Percentiles rank a stretch among this genome's conserved stretches.
Conservation (phyloP, 2,329 filamentous ascomycete species). For the Claviceps digitariae region DNA sequence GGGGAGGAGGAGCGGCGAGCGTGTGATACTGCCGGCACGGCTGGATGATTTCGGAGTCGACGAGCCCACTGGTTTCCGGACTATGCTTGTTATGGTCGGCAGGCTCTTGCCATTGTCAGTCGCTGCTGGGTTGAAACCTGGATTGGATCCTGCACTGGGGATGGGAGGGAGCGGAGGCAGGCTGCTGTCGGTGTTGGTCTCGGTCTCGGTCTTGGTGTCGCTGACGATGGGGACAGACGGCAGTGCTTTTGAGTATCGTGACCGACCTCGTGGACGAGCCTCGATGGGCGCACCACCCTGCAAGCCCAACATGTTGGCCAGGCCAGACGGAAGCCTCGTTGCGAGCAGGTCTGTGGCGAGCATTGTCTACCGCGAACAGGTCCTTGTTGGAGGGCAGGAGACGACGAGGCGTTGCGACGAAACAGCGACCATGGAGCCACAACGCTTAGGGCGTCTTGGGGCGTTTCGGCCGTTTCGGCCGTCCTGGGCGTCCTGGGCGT, state of each 20-base stretch:
- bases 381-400: too few relatives aligned
- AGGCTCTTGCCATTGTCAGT: constrained; percentile 8
- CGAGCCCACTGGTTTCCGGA: constrained; percentile 10
- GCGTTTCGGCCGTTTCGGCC: background rate
- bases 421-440: background rate
- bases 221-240: constrained; percentile 30
- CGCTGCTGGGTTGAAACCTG: constrained; percentile 1
- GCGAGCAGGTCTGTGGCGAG: background rate
- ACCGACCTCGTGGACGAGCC: constrained; percentile 24
- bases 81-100: constrained; percentile 3
- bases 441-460: constrained; percentile 23
- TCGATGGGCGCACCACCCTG: background rate
- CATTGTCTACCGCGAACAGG: background rate
- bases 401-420: background rate
- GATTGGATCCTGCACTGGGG: constrained; percentile 8
- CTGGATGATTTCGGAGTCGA: background rate
- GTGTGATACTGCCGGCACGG: background rate
- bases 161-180: constrained; percentile 10
- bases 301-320: constrained; percentile 3
- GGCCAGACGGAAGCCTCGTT: background rate
- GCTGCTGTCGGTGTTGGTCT: constrained; percentile 9
- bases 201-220: constrained; percentile 8
- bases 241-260: constrained; percentile 46
- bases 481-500: too few relatives aligned
- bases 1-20: constrained; percentile 9